These are phyloP conservation scores for Zymoseptoria tritici DNA, from an alignment of 2,329 filamentous ascomycete species.

Conservation along the genomic window DNA sequence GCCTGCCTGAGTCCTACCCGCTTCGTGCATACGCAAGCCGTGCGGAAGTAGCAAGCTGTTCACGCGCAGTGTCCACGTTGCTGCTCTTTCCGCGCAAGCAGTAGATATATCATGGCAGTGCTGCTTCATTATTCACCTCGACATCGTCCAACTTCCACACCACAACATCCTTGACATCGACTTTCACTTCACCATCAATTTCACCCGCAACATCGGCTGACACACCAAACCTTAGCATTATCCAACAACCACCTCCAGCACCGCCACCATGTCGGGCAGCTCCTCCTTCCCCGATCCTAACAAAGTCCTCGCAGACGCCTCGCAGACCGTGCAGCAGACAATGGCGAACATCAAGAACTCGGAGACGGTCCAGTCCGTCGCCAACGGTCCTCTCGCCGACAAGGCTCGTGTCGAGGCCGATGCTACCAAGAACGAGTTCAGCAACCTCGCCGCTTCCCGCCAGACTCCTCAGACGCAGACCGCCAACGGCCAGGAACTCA, in stretches of 20 bases:
- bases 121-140: background rate
- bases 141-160: background rate
- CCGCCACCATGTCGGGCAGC: conserved; percentile 1
- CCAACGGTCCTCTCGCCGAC: conserved; percentile 49
- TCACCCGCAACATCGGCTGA: conserved; percentile 6
- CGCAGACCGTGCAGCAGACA: conserved; percentile 41
- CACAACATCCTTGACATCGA: background rate
- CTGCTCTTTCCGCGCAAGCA: background rate
- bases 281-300: conserved; percentile 8
- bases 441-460: conserved; percentile 49
- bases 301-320: conserved; percentile 36
- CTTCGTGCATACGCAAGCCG: background rate
- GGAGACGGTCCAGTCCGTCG: conserved; percentile 43
- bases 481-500: conserved; percentile 55
- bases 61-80: background rate
- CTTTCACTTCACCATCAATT: background rate
- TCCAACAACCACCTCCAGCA: conserved; percentile 4
- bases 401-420: conserved; percentile 50
- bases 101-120: background rate
- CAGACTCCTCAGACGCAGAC: conserved; percentile 48
- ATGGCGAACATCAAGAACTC: conserved; percentile 44
- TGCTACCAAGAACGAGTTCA: conserved; percentile 51
- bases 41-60: background rate
- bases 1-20: background rate
- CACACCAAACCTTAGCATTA: conserved; percentile 11